Conservation (phyloP, 371 early-diverging fungal species). For the Syncephalastrum monosporum region DNA sequence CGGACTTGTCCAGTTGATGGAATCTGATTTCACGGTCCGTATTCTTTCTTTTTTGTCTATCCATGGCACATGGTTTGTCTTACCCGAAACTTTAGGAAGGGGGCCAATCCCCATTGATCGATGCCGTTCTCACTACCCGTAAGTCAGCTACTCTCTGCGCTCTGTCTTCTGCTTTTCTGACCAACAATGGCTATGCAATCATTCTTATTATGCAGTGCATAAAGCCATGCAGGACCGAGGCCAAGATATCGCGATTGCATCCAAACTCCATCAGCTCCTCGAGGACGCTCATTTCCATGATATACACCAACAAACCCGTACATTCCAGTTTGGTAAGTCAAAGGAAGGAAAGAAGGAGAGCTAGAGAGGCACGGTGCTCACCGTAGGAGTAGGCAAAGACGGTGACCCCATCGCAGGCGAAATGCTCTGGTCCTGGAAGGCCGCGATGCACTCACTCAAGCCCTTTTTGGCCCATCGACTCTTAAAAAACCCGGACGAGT, state of each 20-base stretch:
- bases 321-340: constrained; percentile 27
- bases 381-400: constrained; percentile 19
- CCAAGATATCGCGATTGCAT: constrained; percentile 36
- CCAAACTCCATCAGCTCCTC: constrained; percentile 27
- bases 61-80: no score
- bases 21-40: constrained; percentile 42
- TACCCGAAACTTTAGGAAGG: constrained; percentile 8
- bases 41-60: not conserved
- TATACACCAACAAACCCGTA: constrained; percentile 18
- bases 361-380: not conserved
- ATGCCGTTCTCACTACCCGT: constrained; percentile 18
- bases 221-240: constrained; percentile 28
- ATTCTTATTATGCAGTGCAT: constrained; percentile 18
- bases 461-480: constrained; percentile 30
- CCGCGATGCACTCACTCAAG: constrained; percentile 30
- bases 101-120: constrained; percentile 13
- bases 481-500: constrained; percentile 23
- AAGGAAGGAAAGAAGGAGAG: not conserved
- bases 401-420: constrained; percentile 33
- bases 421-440: constrained; percentile 43
- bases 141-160: not conserved
- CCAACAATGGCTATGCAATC: no score
- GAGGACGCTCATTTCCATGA: constrained; percentile 23
- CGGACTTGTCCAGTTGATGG: constrained; percentile 42
- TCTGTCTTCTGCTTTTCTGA: not conserved